Evolutionary conservation across 2,329 filamentous ascomycete genomes (phyloP).

Genomic region (Nemania sp.): DNA sequence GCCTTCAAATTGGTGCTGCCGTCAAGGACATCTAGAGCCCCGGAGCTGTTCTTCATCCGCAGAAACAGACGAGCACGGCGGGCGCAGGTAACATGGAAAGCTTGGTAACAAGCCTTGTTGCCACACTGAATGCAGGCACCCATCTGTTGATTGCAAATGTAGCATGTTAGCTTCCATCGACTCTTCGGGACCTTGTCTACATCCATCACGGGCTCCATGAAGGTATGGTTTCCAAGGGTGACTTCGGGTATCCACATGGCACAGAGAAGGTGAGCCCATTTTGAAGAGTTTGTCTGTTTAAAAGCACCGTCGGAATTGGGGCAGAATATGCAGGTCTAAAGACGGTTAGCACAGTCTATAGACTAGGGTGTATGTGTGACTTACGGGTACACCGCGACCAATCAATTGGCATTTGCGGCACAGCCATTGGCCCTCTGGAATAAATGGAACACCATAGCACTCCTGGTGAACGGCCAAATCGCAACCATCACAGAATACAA

Average conservation of each 20-base stretch:
- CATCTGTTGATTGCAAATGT: constrained; percentile 98
- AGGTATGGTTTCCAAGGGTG: constrained; percentile 92
- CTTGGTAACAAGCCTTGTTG: constrained; percentile 96
- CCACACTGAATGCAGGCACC: constrained; percentile 98
- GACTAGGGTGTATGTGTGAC: constrained; percentile 50
- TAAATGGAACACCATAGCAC: constrained; percentile 98
- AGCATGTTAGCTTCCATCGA: constrained; percentile 93
- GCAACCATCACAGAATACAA: constrained; percentile 98
- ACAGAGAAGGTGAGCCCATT: constrained; percentile 96
- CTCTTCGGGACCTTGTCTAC: constrained; percentile 97
- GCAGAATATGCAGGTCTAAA: constrained; percentile 93
- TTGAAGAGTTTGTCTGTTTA: constrained; percentile 95
- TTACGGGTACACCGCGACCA: constrained; percentile 86
- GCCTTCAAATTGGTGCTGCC: constrained; percentile 89
- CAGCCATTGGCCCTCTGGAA: constrained; percentile 97
- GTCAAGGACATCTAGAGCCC: constrained; percentile 79
- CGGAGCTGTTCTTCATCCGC: constrained; percentile 95
- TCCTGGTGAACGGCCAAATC: constrained; percentile 98
- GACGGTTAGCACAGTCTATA: constrained; percentile 33
- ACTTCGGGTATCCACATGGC: constrained; percentile 99
- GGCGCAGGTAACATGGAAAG: constrained; percentile 97
- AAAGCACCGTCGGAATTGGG: constrained; percentile 98
- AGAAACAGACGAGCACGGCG: constrained; percentile 87
- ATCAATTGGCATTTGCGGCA: constrained; percentile 97
- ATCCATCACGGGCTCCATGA: constrained; percentile 98